These are phyloP conservation scores for Tetrahymena thermophila DNA, from an alignment of 73 alveolate genomes.

Conservation along the genomic window DNA sequence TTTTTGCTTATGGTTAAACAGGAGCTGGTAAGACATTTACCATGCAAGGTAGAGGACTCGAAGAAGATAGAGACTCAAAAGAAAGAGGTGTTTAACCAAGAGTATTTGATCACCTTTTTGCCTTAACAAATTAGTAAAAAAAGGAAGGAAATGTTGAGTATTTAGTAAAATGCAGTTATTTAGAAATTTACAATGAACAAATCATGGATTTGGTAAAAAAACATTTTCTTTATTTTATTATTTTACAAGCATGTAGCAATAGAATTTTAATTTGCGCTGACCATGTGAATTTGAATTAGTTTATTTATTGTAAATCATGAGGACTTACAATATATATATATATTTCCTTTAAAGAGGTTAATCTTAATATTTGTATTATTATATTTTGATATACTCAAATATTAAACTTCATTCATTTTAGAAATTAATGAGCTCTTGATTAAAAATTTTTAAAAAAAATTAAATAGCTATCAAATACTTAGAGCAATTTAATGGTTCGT, in stretches of 20 bases:
- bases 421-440: neutral
- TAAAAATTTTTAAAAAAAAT: too few species aligned
- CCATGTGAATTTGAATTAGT: neutral
- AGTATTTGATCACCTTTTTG: neutral
- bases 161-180: conserved; percentile 32
- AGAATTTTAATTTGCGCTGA: neutral
- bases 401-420: neutral
- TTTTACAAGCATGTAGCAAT: neutral
- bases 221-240: conserved; percentile 49
- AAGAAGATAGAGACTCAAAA: neutral
- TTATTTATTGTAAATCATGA: neutral
- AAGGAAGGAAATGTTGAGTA: neutral
- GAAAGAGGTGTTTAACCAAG: conserved; percentile 2
- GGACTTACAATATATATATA: neutral
- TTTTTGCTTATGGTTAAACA: neutral
- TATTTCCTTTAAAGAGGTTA: neutral
- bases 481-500: conserved; percentile 44
- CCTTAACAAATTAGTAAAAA: neutral
- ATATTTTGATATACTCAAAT: neutral
- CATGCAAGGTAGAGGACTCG: neutral
- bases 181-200: conserved; percentile 88
- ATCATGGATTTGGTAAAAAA: conserved; percentile 75
- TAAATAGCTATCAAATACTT: conserved; percentile 31
- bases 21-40: neutral
- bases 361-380: neutral